Conservation (phyloP, 2,329 filamentous ascomycete species). For the Beauveria rudraprayagi region DNA sequence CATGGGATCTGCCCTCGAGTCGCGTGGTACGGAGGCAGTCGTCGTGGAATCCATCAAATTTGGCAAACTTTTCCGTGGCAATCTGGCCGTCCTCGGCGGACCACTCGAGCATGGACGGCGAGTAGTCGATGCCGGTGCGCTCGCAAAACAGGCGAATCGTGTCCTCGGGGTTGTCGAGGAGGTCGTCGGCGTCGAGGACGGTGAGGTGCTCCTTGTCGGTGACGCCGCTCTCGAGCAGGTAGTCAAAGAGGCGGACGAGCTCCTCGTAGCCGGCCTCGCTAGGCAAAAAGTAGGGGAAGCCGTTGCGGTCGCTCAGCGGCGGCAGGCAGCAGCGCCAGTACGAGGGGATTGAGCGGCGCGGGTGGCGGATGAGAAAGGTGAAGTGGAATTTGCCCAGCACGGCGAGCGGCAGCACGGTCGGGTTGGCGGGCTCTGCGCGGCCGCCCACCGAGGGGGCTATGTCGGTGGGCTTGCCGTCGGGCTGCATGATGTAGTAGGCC, state of each 20-base stretch:
- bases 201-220: constrained; percentile 70
- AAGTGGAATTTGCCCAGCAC: constrained; percentile 80
- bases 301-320: constrained; percentile 72
- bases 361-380: constrained; percentile 93
- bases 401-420: constrained; percentile 71
- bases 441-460: constrained; percentile 76
- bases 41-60: constrained; percentile 96
- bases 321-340: constrained; percentile 93
- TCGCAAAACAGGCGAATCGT: constrained; percentile 75
- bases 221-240: constrained; percentile 58
- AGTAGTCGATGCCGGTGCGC: constrained; percentile 70
- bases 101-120: constrained; percentile 76
- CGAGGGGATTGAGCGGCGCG: constrained; percentile 82
- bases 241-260: constrained; percentile 81
- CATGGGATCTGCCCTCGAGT: constrained; percentile 60
- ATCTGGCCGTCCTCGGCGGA: constrained; percentile 64
- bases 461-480: constrained; percentile 55
- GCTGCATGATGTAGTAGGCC: constrained; percentile 81
- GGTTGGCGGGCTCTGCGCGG: constrained; percentile 58
- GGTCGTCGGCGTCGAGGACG: constrained; percentile 86
- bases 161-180: constrained; percentile 74
- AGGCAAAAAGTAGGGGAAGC: constrained; percentile 80
- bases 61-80: constrained; percentile 75
- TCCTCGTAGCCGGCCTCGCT: constrained; percentile 87
- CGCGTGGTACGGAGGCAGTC: constrained; percentile 80